A percentile compares a stretch with the other conserved stretches of the same genome.
phyloP scores from a whole-genome alignment of 2,329 filamentous ascomycete genomes.

The Ophiostoma australiae region DNA sequence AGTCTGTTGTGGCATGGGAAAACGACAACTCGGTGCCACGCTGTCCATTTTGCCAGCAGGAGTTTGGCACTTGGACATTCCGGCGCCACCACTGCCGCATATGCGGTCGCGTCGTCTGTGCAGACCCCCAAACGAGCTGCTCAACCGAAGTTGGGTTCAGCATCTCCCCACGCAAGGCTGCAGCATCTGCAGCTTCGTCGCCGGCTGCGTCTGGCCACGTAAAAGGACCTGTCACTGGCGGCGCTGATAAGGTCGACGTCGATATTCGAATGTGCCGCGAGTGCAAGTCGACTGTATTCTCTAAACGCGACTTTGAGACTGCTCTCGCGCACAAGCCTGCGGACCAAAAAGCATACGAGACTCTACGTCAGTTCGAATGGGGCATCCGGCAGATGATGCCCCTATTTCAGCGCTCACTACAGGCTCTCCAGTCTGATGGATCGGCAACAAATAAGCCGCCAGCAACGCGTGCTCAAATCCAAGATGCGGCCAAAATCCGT shows the following conservation, averaged over 20 bases:
- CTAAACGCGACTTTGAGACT: constrained; percentile 69
- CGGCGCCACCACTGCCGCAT: constrained; percentile 90
- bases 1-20: constrained; percentile 92
- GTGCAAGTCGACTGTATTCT: constrained; percentile 61
- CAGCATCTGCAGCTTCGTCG: neutral
- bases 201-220: constrained; percentile 28
- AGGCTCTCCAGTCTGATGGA: constrained; percentile 58
- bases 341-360: constrained; percentile 76
- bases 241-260: constrained; percentile 54
- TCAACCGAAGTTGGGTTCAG: constrained; percentile 79
- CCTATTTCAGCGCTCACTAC: constrained; percentile 72
- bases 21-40: constrained; percentile 74
- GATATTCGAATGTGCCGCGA: constrained; percentile 91
- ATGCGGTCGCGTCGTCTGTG: constrained; percentile 89
- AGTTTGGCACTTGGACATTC: constrained; percentile 90
- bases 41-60: constrained; percentile 93
- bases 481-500: constrained; percentile 83
- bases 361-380: constrained; percentile 78
- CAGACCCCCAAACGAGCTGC: constrained; percentile 76
- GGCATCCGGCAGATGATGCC: constrained; percentile 79
- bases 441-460: constrained; percentile 36
- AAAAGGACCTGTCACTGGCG: neutral
- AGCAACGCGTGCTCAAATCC: constrained; percentile 61
- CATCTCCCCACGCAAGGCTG: constrained; percentile 53
- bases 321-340: constrained; percentile 64